Conservation (phyloP, 192 early-diverging fungal genomes). For the Mortierella hygrophila region DNA sequence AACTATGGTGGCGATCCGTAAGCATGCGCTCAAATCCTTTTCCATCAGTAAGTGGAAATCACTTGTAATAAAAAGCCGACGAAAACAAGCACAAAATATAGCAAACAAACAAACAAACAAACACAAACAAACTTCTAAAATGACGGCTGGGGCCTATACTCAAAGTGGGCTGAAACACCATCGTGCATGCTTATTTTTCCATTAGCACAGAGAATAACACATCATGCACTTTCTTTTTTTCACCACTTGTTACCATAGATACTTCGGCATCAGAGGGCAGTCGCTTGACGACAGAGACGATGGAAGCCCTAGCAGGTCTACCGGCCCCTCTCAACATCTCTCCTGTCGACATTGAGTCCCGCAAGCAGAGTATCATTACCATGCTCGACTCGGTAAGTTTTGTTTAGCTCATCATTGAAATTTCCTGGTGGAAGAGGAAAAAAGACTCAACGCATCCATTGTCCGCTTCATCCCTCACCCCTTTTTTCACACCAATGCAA, state of each 20-base stretch:
- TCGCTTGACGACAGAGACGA: conserved; percentile 19
- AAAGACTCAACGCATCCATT: neutral
- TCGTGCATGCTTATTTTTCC: neutral
- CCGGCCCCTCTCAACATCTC: neutral
- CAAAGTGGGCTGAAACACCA: neutral
- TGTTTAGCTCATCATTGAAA: neutral
- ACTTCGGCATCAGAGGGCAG: neutral
- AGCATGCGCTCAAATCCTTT: conserved; percentile 28
- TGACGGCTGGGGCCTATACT: neutral
- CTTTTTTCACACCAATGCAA: neutral
- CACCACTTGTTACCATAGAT: neutral
- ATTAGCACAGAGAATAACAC: neutral
- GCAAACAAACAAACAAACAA: conserved; percentile 8
- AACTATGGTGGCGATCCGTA: conserved; percentile 29
- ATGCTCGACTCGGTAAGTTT: conserved; percentile 33
- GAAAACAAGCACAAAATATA: neutral
- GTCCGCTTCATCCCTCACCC: neutral
- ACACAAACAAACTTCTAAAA: neutral
- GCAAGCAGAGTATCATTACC: conserved; percentile 34
- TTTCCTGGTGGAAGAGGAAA: neutral
- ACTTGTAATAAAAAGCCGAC: neutral
- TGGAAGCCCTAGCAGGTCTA: conserved; percentile 24
- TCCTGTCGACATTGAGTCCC: conserved; percentile 15
- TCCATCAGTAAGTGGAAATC: neutral
- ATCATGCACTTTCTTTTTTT: neutral